A percentile compares a stretch with the other conserved stretches of the same genome.
phyloP scores from a whole-genome alignment of 495 filamentous ascomycete species.

The Penicillium daleae region DNA sequence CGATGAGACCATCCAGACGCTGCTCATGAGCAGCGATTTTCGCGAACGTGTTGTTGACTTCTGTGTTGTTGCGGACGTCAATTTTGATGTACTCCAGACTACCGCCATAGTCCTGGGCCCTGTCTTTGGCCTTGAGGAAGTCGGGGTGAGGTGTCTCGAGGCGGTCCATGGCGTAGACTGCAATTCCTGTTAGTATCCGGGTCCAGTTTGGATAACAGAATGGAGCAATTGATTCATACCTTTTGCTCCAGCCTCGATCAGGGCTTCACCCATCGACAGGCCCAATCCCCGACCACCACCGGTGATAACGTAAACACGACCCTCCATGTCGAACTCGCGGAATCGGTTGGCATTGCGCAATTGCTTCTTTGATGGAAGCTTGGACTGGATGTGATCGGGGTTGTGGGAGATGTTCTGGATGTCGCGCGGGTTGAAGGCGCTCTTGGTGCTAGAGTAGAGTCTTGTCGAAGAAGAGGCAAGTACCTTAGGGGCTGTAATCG shows the following conservation, averaged over 20 bases:
- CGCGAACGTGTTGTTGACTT: constrained; percentile 57
- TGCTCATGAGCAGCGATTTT: constrained; percentile 56
- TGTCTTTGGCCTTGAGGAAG: constrained; percentile 53
- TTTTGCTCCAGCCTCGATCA: constrained; percentile 70
- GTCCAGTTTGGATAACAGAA: not conserved
- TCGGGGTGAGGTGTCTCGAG: constrained; percentile 53
- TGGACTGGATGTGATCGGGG: constrained; percentile 41
- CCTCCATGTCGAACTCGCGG: constrained; percentile 58
- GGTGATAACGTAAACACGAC: constrained; percentile 63
- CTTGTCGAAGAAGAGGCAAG: constrained; percentile 16
- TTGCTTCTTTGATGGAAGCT: constrained; percentile 30
- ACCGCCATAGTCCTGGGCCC: constrained; percentile 56
- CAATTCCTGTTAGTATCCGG: not conserved
- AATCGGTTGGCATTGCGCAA: constrained; percentile 36
- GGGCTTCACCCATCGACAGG: constrained; percentile 66
- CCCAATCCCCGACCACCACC: constrained; percentile 67
- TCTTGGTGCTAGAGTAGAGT: constrained; percentile 24
- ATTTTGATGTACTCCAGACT: constrained; percentile 63
- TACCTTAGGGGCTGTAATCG: constrained; percentile 12
- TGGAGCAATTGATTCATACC: constrained; percentile 39
- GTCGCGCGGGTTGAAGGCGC: constrained; percentile 21
- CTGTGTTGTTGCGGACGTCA: constrained; percentile 63
- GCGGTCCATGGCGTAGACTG: constrained; percentile 69
- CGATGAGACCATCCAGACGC: constrained; percentile 75
- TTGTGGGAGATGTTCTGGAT: constrained; percentile 26